A percentile compares a stretch with the other conserved stretches of the same genome.
These are phyloP conservation scores for Aurantiochytrium sp. DNA, from an alignment of 108 stramenopile genomes.

Conservation along the genomic window DNA sequence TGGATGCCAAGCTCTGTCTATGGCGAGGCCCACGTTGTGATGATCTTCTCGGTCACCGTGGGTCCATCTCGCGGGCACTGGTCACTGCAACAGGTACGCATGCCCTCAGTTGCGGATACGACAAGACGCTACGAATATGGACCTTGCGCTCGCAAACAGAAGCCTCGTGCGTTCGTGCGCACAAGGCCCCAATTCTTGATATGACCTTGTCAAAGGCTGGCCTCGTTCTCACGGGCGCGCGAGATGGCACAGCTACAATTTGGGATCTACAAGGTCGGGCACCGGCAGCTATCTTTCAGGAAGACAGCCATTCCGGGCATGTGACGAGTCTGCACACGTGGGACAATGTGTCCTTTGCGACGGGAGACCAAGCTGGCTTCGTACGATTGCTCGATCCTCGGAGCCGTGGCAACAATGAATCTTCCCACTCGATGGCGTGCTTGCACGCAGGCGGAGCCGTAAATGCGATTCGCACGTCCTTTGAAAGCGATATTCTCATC, in stretches of 20 bases:
- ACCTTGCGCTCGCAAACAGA: neutral
- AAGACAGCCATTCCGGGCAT: neutral
- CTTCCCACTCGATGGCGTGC: neutral
- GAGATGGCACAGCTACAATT: neutral
- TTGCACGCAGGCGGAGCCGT: neutral
- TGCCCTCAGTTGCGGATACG: neutral
- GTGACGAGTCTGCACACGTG: neutral
- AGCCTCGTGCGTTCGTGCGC: neutral
- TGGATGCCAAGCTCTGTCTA: neutral
- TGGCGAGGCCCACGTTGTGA: neutral
- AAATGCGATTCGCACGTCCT: neutral
- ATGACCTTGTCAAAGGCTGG: neutral
- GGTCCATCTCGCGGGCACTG: neutral
- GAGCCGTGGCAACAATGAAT: neutral
- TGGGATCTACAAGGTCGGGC: neutral
- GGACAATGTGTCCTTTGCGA: neutral
- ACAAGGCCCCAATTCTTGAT: conserved; percentile 2
- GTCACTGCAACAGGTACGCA: neutral
- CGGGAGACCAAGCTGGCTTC: neutral
- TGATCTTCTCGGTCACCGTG: neutral
- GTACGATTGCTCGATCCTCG: neutral
- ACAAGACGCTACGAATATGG: neutral
- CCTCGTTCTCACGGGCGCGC: neutral
- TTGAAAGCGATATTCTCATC: neutral
- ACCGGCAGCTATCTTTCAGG: neutral